These are phyloP conservation scores for Bigelowiella natans DNA, from an alignment of 78 protist species.

Conservation along the genomic window DNA sequence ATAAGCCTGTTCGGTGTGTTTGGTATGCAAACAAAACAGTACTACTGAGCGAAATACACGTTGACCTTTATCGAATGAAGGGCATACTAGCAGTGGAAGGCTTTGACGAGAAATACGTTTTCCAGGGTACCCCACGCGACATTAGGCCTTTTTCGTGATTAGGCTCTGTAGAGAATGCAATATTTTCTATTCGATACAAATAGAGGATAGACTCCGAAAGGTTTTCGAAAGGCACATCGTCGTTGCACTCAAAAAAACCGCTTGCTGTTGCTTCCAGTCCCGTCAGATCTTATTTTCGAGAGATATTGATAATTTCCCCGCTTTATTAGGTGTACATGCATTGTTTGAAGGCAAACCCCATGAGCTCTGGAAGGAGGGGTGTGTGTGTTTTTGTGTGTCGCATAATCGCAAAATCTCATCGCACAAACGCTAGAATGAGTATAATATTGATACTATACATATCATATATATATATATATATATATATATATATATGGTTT, in stretches of 20 bases:
- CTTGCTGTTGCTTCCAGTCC: no score
- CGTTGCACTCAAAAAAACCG: no score
- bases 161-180: no score
- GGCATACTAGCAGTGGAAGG: background rate
- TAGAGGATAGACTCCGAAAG: no score
- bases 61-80: background rate
- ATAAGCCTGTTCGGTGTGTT: no score
- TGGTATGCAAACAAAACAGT: no score
- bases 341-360: background rate
- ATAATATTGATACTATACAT: background rate
- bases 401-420: background rate
- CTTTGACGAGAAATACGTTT: background rate
- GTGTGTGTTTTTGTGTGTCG: background rate
- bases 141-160: no score
- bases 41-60: background rate
- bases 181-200: no score
- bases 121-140: background rate
- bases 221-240: no score
- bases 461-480: background rate
- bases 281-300: no score
- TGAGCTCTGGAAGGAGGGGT: background rate
- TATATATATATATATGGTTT: background rate
- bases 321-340: background rate
- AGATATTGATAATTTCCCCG: no score
- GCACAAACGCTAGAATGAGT: background rate